Evolutionary conservation across 257 asterid species (phyloP), one percentile per base, ranked within the genome.

Genomic region (Scutellaria minor): DNA sequence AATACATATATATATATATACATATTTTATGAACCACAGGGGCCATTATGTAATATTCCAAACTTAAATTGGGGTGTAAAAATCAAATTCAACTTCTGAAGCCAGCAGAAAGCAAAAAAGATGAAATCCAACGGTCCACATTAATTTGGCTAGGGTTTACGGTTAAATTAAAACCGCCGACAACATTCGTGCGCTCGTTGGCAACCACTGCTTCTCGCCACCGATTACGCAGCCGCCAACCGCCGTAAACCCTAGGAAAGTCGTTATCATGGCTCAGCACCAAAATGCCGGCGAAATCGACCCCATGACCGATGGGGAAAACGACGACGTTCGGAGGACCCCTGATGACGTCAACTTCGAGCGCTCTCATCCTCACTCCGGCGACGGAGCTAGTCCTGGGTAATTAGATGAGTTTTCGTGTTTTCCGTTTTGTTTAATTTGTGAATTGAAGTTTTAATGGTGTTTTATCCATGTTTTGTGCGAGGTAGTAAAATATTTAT

Each of bases 331-430:
- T 52, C 57, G 64, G 47, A 50, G 73, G 59, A 61, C 77, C 6
- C 64, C 81, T 5, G 77, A 74, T 41, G 57, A 66, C 62, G 14
- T 6, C 40, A 76, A 75, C 50, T 72, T 55, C 9, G 82, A 75
- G 1, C 65, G 35, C 69, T 78, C 88, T 12, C 78, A 78, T 27
- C 84, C 80, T n/a, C 80, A 60, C 64, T 60, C 60, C 24, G 86
- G 84, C n/a, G 82, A 84, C 53, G 88, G 85, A 64, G 90, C 86
- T 72, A 83, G 88, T 60, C 90, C 90, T 69, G 88, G 90, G 90
- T 85, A 83, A 54, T 31, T 59, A 54, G 0, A 18, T 54, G 37
- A 31, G 37, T 31, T 31, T 31, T 31, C 63, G 62, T 9, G 8
- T 20, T 7, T 64, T 15, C 65, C 27, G 9, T 46, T 48, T 51